phyloP scores from a whole-genome alignment of 768 basidiomycete species.

The Agaricus blazei region DNA sequence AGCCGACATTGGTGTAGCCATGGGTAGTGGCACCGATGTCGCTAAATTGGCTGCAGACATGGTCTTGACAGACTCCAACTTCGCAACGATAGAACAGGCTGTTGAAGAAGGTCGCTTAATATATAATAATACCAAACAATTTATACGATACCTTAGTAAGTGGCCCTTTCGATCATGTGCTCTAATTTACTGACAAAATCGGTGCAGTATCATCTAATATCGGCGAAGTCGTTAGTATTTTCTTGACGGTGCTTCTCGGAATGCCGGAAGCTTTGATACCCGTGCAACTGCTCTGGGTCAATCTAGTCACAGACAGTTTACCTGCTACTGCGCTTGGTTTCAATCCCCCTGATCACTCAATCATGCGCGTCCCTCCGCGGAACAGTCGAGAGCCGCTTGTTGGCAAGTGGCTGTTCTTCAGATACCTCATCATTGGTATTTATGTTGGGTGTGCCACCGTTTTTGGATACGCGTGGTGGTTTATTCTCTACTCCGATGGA shows the following conservation, averaged over 20 bases:
- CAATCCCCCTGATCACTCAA: constrained; percentile 94
- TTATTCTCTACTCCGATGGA: constrained; percentile 83
- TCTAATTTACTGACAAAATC: background rate
- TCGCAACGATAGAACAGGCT: constrained; percentile 92
- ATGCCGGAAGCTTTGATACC: constrained; percentile 99
- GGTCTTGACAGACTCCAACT: constrained; percentile 97
- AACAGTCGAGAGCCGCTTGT: constrained; percentile 89
- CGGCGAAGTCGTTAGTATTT: constrained; percentile 97
- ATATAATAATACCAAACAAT: constrained; percentile 99
- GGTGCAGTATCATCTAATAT: constrained; percentile 86
- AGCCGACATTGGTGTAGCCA: constrained; percentile 97
- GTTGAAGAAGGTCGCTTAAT: constrained; percentile 97
- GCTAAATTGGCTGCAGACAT: constrained; percentile 98
- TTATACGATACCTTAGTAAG: constrained; percentile 96
- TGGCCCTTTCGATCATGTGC: constrained; percentile 15
- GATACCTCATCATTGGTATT: constrained; percentile 88
- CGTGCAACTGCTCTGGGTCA: constrained; percentile 98
- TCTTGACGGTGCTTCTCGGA: constrained; percentile 92
- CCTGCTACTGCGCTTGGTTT: constrained; percentile 97
- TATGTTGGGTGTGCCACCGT: constrained; percentile 97
- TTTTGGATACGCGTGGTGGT: constrained; percentile 99
- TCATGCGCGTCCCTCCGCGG: constrained; percentile 93
- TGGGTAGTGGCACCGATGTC: constrained; percentile 99
- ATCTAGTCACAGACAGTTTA: constrained; percentile 93
- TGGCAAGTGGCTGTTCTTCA: constrained; percentile 91